Base-by-base conservation (phyloP, 1,139 yeast species). In the Diutina siamensis region DNA sequence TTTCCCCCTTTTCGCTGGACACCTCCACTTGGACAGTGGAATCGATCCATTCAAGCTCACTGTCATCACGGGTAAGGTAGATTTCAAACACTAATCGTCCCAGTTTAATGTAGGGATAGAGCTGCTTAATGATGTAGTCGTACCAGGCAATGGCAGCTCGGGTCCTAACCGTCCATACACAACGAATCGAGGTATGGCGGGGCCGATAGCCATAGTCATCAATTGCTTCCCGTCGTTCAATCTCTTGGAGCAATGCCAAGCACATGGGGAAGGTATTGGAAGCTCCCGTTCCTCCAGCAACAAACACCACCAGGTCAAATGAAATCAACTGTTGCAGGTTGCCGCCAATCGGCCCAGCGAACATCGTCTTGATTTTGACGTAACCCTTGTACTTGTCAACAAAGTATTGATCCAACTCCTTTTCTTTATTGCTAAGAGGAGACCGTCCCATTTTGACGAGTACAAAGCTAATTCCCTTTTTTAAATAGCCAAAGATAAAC, bases 321-420 rank as follows among this genome's bases (percentile, higher is more conserved):
- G 65, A 58, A 13, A 63, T 57, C 33, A 72, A 60, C 0, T 73
- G 71, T 49, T 68, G 74, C 47, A 60, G 60, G 18, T 58, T 60
- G 1, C 64, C 72, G 1, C 76, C 76, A 48, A 62, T 67, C 0
- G 78, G 78, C 0, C 78, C 78, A 34, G 61, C 59, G 45, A 71
- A 60, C 7, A 57, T 52, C 0, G 66, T 67, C 48, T 64, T 66
- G 49, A 72, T 48, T 19, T 57, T 52, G 22, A 57, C 53, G 21
- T 47, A 36, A 5, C 35, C 31, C 12, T 35, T 34, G 20, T 48
- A 48, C 13, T 31, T 41, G 13, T 40, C 27, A 20, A 45, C 52
- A 4, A 46, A 44, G 28, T 38, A 17, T 35, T 13, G 7, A 35
- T 33, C 10, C 27, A 28, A n/a, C 20, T 40, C 25, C 8, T 28